Evolutionary conservation across 352 stramenopile species (phyloP), one percentile per base, ranked within the genome.

Genomic region (Lagenidium sp.): DNA sequence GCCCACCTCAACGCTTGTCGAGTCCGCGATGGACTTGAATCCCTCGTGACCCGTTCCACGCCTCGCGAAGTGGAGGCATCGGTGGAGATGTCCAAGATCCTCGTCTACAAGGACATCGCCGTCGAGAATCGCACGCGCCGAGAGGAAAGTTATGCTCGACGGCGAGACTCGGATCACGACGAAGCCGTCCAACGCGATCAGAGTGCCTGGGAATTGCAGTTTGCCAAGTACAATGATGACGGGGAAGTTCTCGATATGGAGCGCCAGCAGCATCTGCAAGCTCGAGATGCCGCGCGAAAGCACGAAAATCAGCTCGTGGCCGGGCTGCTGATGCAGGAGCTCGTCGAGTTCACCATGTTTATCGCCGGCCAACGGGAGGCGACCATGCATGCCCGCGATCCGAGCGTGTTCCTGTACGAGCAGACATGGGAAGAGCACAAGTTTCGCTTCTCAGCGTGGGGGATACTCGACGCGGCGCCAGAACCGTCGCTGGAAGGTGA

Each of bases 21-120:
- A 11, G 13, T 39, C 10, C 15, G 25, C 0, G 8, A 32, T 7
- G 28, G 22, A 16, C 46, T 89, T 11, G 63, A 85, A 28, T 32
- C 53, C 10, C 41, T 77, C 4, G 55, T 83, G 10, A 38, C 69
- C n/a, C 65, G 68, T 16, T 43, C 50, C 30, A 87, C 76, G 2
- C 66, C 67, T 16, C 60, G 48, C 4, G 79, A 92, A 19, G 53
- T 55, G 10, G 61, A 65, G 0, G 39, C 75, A 1, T 47, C 52
- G 4, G 38, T 55, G 4, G 59, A 68, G 32, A 68, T 80, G 32
- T 49, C 53, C n/a, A 63, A 68, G 25, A 69, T 89, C 22, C 26
- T 82, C 6, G 36, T 65, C 8, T 92, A 82, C 68, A 87, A 85
- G 37, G 59, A 82, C 19, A 60, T 92, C 40, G 65, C 62, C 28